Base-by-base conservation (phyloP, 352 stramenopile genomes). In the Phytophthora pini region DNA sequence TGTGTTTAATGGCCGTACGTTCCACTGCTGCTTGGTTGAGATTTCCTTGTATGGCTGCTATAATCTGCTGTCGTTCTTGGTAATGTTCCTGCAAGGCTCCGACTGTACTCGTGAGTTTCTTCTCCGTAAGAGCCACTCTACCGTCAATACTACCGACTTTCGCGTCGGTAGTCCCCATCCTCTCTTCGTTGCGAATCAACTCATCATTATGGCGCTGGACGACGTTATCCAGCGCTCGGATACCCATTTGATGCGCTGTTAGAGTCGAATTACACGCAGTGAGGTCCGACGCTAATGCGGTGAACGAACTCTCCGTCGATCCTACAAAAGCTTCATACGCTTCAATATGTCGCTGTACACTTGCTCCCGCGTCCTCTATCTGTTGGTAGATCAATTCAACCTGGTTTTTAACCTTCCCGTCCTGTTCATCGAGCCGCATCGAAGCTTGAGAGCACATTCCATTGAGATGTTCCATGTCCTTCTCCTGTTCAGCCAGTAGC, bases 1-100 rank as follows among this genome's bases (percentile, higher is more conserved):
- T 41, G 9, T 78, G 80, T 17, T 82, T 85, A 13, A 89, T 82
- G 2, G 54, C 47, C 0, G 57, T 57, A 2, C 80, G 76, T 27
- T 89, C 82, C 2, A 77, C 48, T 11, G 69, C 24, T 2, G 74
- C 80, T 12, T 74, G 49, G 2, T 87, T 76, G 20, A 80, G 44
- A 1, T 27, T 36, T 7, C 63, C 57, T 22, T 73, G 53, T 5
- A 86, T 41, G 5, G 68, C 59, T 3, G 36, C 39, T 4, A 83
- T 61, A 3, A 77, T 49, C 8, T 74, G 57, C n/a, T 74, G 68
- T 24, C 72, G 53, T 36, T 87, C 78, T 5, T 87, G 72, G 6
- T 84, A 71, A 12, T 81, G 68, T 20, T 88, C 80, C 40, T 84
- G 64, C 3, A 88, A 43, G 5, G 77, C 57, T 0, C 51, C 69